Evolutionary conservation across 352 stramenopile species (phyloP).

Genomic region (Globisporangium recalcitrans): DNA sequence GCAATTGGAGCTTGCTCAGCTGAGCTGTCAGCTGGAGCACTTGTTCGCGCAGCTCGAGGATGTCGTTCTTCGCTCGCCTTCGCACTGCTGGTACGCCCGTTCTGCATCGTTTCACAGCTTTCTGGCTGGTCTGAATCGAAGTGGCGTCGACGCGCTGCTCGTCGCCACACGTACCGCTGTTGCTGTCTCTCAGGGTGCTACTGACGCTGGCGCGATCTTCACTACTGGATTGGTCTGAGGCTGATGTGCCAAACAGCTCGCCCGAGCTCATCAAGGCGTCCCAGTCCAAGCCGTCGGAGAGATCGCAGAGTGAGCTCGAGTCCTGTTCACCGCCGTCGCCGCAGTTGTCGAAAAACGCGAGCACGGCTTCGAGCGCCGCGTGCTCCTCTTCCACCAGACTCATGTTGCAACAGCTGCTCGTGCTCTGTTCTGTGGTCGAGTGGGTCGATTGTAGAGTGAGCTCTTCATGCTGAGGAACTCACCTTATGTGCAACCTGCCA

Average conservation of each 20-base stretch:
- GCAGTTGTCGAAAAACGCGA: constrained; percentile 20
- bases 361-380: constrained; percentile 17
- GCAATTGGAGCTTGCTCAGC: background rate
- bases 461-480: too few species aligned
- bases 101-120: background rate
- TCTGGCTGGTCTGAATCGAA: background rate
- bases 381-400: constrained; percentile 14
- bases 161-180: too few species aligned
- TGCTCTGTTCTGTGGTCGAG: background rate
- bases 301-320: background rate
- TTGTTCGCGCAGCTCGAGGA: constrained; percentile 9
- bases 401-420: too few species aligned
- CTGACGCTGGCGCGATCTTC: background rate
- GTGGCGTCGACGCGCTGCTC: background rate
- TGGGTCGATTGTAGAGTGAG: background rate
- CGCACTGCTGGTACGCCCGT: background rate
- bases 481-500: too few species aligned
- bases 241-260: background rate
- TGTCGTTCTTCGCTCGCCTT: background rate
- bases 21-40: constrained; percentile 1
- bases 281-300: background rate
- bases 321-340: constrained; percentile 1
- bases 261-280: background rate
- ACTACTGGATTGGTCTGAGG: background rate
- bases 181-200: too few species aligned